phyloP scores from a whole-genome alignment of 768 basidiomycete genomes.

The Kwoniella bestiolae region DNA sequence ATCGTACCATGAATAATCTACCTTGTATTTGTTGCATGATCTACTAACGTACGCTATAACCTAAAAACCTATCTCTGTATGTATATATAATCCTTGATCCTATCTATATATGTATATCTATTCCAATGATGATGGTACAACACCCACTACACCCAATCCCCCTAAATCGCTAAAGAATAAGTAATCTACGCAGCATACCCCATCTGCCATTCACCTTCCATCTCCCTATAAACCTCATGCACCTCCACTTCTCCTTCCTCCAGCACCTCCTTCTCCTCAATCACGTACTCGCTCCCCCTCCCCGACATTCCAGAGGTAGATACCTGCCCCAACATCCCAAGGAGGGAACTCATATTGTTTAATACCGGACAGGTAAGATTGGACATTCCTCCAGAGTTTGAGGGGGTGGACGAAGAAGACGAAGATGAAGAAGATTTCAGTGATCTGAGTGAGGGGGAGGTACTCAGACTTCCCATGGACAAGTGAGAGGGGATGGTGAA shows the following conservation, averaged over 20 bases:
- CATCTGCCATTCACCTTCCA: not conserved
- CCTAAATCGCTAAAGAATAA: not conserved
- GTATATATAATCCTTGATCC: not conserved
- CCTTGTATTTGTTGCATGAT: too few relatives aligned
- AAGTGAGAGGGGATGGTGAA: not conserved
- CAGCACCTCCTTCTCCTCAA: conserved; percentile 13
- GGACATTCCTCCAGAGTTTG: not conserved
- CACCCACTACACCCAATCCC: not conserved
- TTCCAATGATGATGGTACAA: too few relatives aligned
- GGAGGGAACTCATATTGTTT: not conserved
- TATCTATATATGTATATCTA: not conserved
- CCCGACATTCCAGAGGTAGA: not conserved
- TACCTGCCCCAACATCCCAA: conserved; percentile 12
- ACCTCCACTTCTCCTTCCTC: not conserved
- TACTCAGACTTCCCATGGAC: not conserved
- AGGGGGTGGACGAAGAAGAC: not conserved
- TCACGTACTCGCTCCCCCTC: conserved; percentile 13
- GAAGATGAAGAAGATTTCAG: not conserved
- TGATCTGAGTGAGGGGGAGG: not conserved
- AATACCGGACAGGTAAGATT: conserved; percentile 17
- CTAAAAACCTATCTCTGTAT: not conserved
- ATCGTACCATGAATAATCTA: too few relatives aligned
- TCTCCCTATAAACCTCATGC: not conserved
- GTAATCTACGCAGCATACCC: not conserved
- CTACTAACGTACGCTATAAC: too few relatives aligned